Percentiles rank a stretch among this genome's conserved stretches.
Evolutionary conservation across 768 basidiomycete genomes (phyloP).

Genomic region (Russula foetens): DNA sequence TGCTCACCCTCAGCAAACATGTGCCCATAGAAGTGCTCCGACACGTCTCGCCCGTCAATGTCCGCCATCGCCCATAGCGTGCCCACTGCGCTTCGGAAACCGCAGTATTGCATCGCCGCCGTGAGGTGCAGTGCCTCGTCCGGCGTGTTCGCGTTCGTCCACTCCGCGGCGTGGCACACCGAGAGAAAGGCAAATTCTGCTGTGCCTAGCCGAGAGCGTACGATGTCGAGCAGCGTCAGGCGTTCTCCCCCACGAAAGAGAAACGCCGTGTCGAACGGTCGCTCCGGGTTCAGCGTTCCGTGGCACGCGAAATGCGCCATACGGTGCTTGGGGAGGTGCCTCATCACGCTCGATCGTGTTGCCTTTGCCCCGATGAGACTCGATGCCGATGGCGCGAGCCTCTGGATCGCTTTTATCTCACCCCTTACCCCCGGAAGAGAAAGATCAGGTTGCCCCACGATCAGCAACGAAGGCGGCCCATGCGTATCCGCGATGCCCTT

Average conservation of each 20-base stretch:
- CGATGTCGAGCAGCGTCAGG: conserved; percentile 6
- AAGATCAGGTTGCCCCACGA: neutral
- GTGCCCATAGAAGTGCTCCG: neutral
- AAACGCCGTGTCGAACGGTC: conserved; percentile 5
- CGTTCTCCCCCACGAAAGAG: neutral
- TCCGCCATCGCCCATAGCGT: conserved; percentile 18
- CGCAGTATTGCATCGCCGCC: conserved; percentile 16
- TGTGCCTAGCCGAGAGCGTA: neutral
- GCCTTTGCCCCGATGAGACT: neutral
- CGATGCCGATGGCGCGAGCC: neutral
- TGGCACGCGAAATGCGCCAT: conserved; percentile 15
- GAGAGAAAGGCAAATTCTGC: conserved; percentile 12
- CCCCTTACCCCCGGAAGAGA: neutral
- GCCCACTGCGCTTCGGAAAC: conserved; percentile 10
- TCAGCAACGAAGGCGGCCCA: neutral
- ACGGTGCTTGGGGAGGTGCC: neutral
- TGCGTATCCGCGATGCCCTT: neutral
- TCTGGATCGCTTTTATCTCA: neutral
- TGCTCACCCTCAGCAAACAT: neutral
- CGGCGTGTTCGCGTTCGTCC: neutral
- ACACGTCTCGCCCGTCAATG: conserved; percentile 4
- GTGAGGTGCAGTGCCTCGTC: conserved; percentile 20
- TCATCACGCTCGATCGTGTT: neutral
- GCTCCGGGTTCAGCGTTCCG: neutral
- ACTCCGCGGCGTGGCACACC: conserved; percentile 13